A percentile compares a stretch with the other conserved stretches of the same genome.
phyloP scores from a whole-genome alignment of 2,329 filamentous ascomycete species.

The Trichoderma oligosporum region DNA sequence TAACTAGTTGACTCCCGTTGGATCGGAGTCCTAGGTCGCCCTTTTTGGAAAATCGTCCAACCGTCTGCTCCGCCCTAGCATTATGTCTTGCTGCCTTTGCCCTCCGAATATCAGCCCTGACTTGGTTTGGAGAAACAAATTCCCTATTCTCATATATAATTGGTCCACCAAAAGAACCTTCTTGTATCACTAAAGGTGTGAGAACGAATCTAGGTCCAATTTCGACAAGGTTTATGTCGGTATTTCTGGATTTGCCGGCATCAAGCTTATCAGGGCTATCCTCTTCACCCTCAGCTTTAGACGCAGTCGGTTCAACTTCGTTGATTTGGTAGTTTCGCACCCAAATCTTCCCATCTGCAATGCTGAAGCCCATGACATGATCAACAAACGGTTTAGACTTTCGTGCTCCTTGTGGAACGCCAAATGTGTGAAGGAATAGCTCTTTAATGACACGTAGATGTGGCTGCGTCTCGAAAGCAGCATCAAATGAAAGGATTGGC shows the following conservation, averaged over 20 bases:
- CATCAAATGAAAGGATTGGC: slow-evolving; percentile 88
- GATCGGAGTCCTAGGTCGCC: slow-evolving; percentile 71
- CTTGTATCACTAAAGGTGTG: slow-evolving; percentile 91
- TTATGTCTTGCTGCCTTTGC: slow-evolving; percentile 76
- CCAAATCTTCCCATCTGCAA: slow-evolving; percentile 94
- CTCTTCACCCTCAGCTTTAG: slow-evolving; percentile 38
- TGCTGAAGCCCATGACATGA: slow-evolving; percentile 87
- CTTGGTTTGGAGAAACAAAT: slow-evolving; percentile 94
- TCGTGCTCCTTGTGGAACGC: slow-evolving; percentile 80
- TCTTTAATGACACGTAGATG: slow-evolving; percentile 84
- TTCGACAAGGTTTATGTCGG: slow-evolving; percentile 80
- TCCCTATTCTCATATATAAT: slow-evolving; percentile 98
- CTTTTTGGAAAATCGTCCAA: slow-evolving; percentile 70
- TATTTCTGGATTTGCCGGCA: slow-evolving; percentile 52
- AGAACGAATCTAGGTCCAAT: slow-evolving; percentile 91
- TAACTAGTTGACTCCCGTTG: slow-evolving; percentile 58
- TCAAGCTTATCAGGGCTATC: slow-evolving; percentile 41
- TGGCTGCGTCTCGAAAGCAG: slow-evolving; percentile 75
- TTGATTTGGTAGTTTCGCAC: slow-evolving; percentile 90
- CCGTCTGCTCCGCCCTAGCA: slow-evolving; percentile 66
- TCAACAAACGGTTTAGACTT: slow-evolving; percentile 96
- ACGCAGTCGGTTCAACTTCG: slow-evolving; percentile 66
- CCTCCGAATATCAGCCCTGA: slow-evolving; percentile 74
- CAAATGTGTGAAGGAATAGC: slow-evolving; percentile 84
- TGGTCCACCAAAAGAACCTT: slow-evolving; percentile 90